Conservation (phyloP, 768 basidiomycete genomes). For the Phanerochaete sordida region DNA sequence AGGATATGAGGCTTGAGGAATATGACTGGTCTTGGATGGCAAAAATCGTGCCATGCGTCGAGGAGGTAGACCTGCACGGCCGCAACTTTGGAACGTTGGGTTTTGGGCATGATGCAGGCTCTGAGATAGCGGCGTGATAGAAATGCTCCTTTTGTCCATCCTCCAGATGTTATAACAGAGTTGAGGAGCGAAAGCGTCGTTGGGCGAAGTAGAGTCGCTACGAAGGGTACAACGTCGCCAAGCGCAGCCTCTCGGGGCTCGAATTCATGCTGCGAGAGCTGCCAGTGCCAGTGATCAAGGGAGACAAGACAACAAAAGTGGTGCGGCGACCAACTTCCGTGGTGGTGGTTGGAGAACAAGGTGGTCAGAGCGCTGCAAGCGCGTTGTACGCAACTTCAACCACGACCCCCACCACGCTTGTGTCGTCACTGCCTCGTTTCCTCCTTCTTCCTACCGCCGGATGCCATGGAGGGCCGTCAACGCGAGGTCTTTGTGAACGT, state of each 20-base stretch:
- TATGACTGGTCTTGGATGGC: no score
- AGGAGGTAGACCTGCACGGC: no score
- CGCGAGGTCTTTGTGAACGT: conserved; percentile 20
- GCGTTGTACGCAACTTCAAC: not conserved
- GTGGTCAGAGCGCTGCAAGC: not conserved
- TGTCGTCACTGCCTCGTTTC: no score
- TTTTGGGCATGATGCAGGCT: no score
- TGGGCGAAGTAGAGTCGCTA: not conserved
- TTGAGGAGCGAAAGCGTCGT: no score
- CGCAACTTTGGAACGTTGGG: no score
- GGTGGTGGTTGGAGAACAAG: not conserved
- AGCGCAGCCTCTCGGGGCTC: not conserved
- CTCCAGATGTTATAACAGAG: no score
- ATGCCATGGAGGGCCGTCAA: not conserved
- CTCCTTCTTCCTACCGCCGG: not conserved
- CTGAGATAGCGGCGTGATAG: no score
- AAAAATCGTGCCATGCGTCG: no score
- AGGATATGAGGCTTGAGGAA: no score
- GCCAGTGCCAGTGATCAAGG: not conserved
- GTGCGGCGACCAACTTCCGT: not conserved
- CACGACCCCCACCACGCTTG: not conserved
- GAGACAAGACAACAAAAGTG: not conserved
- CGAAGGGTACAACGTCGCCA: not conserved
- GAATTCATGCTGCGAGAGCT: not conserved
- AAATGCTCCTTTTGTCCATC: no score